Conservation (phyloP, 1,139 yeast species). For the Geotrichum siamense region DNA sequence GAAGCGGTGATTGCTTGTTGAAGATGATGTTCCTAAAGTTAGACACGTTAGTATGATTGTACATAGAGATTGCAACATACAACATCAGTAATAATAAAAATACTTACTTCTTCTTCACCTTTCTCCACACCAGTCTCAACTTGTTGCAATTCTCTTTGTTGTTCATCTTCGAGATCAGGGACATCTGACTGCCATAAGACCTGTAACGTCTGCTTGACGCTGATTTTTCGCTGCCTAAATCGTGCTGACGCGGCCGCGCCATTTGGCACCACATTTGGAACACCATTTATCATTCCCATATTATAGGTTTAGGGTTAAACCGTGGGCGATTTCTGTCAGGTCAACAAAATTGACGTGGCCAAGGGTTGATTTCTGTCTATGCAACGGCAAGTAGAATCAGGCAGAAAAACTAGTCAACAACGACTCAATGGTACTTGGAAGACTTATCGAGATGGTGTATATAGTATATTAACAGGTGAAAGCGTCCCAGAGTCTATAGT, state of each 20-base stretch:
- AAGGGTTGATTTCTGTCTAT: neutral
- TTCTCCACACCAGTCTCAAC: slow-evolving; percentile 98
- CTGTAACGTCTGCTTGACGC: slow-evolving; percentile 82
- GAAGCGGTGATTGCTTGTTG: slow-evolving; percentile 84
- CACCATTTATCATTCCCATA: neutral
- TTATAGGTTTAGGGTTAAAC: slow-evolving; percentile 5
- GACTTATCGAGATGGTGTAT: too few species aligned
- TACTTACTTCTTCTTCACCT: slow-evolving; percentile 69
- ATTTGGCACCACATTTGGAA: neutral
- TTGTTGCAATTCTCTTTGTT: slow-evolving; percentile 79
- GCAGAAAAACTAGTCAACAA: too few species aligned
- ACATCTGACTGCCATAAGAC: slow-evolving; percentile 72
- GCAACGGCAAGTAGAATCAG: too few species aligned
- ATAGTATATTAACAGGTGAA: too few species aligned
- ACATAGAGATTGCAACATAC: too few species aligned
- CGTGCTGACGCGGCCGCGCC: slow-evolving; percentile 41
- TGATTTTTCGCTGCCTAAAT: slow-evolving; percentile 84
- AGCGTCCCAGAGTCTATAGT: too few species aligned
- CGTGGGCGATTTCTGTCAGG: neutral
- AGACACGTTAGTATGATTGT: slow-evolving; percentile 5
- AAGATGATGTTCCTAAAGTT: slow-evolving; percentile 74
- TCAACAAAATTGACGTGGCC: neutral
- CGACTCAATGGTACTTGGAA: too few species aligned
- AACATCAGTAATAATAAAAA: slow-evolving; percentile 3
- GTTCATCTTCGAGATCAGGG: slow-evolving; percentile 65